phyloP scores from a whole-genome alignment of 306 rosid genomes.

The Carpinus viminea region DNA sequence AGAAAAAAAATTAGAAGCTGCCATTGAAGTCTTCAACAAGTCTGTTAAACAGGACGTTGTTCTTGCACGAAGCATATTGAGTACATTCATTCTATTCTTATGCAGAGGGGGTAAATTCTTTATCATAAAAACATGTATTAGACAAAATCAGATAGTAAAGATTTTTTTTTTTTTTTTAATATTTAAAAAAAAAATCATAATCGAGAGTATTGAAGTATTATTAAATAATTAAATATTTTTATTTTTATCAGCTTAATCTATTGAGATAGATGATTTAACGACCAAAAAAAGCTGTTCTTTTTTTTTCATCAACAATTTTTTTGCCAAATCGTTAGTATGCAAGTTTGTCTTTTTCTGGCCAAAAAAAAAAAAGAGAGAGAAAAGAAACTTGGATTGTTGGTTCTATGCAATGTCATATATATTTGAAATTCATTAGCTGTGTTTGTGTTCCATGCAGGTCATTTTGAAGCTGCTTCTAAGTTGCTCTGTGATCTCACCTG shows the following conservation, averaged over 20 bases:
- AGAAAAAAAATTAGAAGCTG: constrained; percentile 59
- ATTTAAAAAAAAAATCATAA: neutral
- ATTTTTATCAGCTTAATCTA: too few relatives aligned
- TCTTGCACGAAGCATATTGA: constrained; percentile 57
- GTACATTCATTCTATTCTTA: constrained; percentile 46
- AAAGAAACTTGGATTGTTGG: constrained; percentile 7
- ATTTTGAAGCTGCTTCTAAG: constrained; percentile 58
- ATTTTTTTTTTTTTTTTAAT: constrained; percentile 1
- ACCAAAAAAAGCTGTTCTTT: neutral
- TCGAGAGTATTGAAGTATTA: neutral
- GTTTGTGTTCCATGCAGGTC: constrained; percentile 50
- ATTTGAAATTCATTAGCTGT: neutral
- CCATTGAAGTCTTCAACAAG: constrained; percentile 62
- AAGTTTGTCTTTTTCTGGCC: neutral
- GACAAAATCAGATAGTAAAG: neutral
- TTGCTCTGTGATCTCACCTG: constrained; percentile 51
- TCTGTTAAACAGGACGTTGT: constrained; percentile 53
- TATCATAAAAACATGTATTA: constrained; percentile 15
- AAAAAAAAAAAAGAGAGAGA: neutral
- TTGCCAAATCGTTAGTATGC: neutral
- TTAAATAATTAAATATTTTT: too few relatives aligned
- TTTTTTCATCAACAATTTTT: neutral
- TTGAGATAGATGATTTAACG: too few relatives aligned
- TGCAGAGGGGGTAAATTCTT: constrained; percentile 63
- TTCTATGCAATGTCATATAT: neutral